Evolutionary conservation across 1,139 yeast genomes (phyloP).

Genomic region (Saccharomyces uvarum): DNA sequence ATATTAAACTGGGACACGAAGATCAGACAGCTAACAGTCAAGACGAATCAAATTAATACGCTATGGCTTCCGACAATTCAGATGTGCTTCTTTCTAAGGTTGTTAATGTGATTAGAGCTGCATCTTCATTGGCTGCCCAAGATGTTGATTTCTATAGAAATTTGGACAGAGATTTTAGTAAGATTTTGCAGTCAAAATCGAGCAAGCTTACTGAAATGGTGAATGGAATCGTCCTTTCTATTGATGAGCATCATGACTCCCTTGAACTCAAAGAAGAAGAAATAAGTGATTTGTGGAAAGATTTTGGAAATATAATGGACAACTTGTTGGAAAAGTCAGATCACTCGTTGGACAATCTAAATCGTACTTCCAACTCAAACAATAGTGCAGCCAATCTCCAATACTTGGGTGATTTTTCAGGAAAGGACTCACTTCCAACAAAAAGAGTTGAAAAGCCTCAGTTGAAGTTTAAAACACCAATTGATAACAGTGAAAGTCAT

Average conservation of each 20-base stretch:
- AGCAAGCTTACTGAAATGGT: constrained; percentile 44
- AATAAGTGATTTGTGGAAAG: constrained; percentile 51
- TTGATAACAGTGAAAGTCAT: constrained; percentile 59
- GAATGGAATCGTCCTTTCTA: constrained; percentile 44
- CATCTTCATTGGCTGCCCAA: constrained; percentile 67
- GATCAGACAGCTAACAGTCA: not conserved
- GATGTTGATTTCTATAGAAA: constrained; percentile 72
- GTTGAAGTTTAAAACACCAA: constrained; percentile 43
- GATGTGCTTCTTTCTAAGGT: constrained; percentile 34
- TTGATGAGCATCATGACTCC: constrained; percentile 34
- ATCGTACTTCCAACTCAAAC: constrained; percentile 13
- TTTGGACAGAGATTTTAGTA: constrained; percentile 47
- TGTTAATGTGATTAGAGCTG: constrained; percentile 55
- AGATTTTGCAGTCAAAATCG: constrained; percentile 40
- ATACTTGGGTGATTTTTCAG: constrained; percentile 43
- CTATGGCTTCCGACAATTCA: constrained; percentile 6
- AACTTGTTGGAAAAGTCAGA: constrained; percentile 68
- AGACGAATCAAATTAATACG: not conserved
- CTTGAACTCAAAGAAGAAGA: constrained; percentile 38
- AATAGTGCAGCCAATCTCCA: constrained; percentile 28
- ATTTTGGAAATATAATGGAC: constrained; percentile 58
- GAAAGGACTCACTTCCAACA: constrained; percentile 15
- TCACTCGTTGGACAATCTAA: constrained; percentile 46
- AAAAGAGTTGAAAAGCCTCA: constrained; percentile 64
- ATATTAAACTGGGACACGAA: not conserved